phyloP scores from a whole-genome alignment of 2,329 filamentous ascomycete genomes.

The Monilinia aucupariae region DNA sequence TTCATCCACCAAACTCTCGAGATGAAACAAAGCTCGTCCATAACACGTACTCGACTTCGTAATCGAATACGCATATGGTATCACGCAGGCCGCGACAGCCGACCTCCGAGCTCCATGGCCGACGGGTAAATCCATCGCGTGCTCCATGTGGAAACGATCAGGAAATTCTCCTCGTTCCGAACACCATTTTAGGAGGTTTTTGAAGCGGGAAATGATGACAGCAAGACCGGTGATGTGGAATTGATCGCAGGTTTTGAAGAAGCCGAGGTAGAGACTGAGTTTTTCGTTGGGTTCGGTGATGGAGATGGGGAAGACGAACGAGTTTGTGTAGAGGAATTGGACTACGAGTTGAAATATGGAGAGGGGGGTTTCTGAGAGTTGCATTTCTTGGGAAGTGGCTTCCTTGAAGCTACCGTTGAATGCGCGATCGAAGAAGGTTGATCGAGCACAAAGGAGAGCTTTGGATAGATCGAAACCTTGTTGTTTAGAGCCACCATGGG shows the following conservation, averaged over 20 bases:
- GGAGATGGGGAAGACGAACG: neutral
- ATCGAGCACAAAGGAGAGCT: constrained; percentile 18
- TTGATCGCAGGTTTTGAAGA: constrained; percentile 26
- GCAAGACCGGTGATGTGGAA: neutral
- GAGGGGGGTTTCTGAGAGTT: constrained; percentile 11
- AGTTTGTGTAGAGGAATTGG: constrained; percentile 19
- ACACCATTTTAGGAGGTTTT: neutral
- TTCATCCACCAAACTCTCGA: constrained; percentile 17
- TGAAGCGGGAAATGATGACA: neutral
- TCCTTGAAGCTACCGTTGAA: constrained; percentile 18
- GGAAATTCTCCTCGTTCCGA: neutral
- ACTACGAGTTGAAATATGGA: constrained; percentile 17
- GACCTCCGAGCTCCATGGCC: neutral
- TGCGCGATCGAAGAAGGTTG: constrained; percentile 18
- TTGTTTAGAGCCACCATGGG: neutral
- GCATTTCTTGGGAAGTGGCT: neutral
- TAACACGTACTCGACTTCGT: neutral
- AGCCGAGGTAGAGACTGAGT: constrained; percentile 10
- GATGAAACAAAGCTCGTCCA: constrained; percentile 6
- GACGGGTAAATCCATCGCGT: neutral
- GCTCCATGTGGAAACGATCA: neutral
- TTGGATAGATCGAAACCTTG: constrained; percentile 14
- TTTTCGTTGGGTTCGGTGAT: neutral
- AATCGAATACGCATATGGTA: neutral
- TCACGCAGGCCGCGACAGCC: neutral